Conservation (phyloP, 805 yeast species). For the Candida ovalis region DNA sequence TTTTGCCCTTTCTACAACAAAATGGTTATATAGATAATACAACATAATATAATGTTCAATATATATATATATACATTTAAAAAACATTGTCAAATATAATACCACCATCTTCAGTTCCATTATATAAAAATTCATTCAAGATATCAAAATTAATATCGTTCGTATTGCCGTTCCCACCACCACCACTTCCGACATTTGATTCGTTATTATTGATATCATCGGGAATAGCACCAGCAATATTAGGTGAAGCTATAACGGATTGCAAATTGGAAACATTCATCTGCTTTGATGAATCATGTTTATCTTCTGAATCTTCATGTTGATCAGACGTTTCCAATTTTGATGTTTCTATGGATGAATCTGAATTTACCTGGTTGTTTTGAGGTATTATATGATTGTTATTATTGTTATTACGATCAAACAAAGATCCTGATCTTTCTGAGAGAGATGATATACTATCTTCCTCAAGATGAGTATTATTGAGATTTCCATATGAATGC, state of each 20-base stretch:
- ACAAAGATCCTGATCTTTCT: not conserved
- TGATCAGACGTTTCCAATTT: not conserved
- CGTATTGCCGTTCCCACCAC: not conserved
- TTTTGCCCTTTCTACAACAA: too few species aligned
- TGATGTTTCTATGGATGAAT: not conserved
- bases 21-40: too few species aligned
- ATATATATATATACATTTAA: too few species aligned
- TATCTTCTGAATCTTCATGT: too few species aligned
- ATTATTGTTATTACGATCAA: not conserved
- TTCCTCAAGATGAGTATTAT: not conserved
- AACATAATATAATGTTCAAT: too few species aligned
- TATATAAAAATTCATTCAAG: conserved; percentile 14
- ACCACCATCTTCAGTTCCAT: conserved; percentile 13
- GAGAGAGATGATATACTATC: not conserved
- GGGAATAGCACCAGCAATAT: too few species aligned
- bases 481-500: not conserved
- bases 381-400: not conserved
- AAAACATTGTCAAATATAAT: conserved; percentile 16
- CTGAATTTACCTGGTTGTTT: too few species aligned
- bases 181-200: not conserved
- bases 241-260: too few species aligned
- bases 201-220: not conserved
- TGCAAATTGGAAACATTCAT: too few species aligned
- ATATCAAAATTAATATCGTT: conserved; percentile 9
- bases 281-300: too few species aligned